Evolutionary conservation across 768 basidiomycete species (phyloP).

Genomic region (Hericium rajendrae): DNA sequence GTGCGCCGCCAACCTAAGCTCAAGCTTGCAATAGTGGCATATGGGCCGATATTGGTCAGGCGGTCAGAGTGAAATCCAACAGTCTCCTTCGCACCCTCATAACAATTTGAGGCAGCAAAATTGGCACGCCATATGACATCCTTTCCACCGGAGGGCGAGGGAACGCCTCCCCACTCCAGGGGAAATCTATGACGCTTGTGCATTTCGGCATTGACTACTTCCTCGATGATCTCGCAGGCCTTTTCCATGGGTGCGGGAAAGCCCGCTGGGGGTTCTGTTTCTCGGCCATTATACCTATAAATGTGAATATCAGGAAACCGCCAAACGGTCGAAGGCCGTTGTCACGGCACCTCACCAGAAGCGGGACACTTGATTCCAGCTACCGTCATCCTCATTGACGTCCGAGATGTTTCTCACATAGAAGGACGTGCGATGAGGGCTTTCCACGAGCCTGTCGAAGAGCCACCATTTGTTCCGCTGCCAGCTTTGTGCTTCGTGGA

Average conservation of each 20-base stretch:
- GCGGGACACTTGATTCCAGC: slow-evolving; percentile 65
- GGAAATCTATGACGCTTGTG: slow-evolving; percentile 47
- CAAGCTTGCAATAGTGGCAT: slow-evolving; percentile 77
- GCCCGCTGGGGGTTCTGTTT: slow-evolving; percentile 39
- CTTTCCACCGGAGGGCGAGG: slow-evolving; percentile 9
- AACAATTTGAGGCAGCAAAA: slow-evolving; percentile 80
- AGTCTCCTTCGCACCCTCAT: slow-evolving; percentile 71
- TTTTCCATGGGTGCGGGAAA: slow-evolving; percentile 72
- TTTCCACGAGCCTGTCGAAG: slow-evolving; percentile 73
- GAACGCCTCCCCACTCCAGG: slow-evolving; percentile 52
- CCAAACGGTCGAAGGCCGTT: neutral
- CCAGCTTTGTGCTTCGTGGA: slow-evolving; percentile 54
- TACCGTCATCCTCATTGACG: slow-evolving; percentile 28
- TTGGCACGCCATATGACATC: slow-evolving; percentile 59
- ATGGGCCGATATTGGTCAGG: slow-evolving; percentile 73
- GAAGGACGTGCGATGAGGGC: slow-evolving; percentile 76
- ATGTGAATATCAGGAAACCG: neutral
- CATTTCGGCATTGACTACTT: slow-evolving; percentile 63
- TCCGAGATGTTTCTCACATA: slow-evolving; percentile 38
- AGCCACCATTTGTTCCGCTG: slow-evolving; percentile 77
- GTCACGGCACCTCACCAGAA: slow-evolving; percentile 43
- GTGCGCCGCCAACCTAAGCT: slow-evolving; percentile 49
- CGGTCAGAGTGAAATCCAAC: slow-evolving; percentile 82
- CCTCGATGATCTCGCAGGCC: slow-evolving; percentile 63
- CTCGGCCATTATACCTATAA: slow-evolving; percentile 70